A percentile compares a stretch with the other conserved stretches of the same genome.
Evolutionary conservation across 441 rosid species (phyloP).

Genomic region (Adansonia madagascariensis): DNA sequence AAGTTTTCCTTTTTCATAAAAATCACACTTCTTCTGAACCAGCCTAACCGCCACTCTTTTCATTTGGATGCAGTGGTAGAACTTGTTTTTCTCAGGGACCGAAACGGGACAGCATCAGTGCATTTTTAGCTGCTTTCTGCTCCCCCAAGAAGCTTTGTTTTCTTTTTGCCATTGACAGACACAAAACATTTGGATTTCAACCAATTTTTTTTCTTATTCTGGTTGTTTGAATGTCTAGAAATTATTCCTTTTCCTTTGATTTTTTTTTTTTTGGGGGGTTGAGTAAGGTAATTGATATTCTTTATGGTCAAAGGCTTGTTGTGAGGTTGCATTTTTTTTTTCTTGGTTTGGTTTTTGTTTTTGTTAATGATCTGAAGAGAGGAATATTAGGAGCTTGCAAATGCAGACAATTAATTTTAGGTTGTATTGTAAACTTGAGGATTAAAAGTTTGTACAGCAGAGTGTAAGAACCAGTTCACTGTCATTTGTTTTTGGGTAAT

Average conservation of each 20-base stretch:
- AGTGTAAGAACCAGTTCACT: constrained; percentile 45
- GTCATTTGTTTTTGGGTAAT: constrained; percentile 39
- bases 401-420: constrained; percentile 41
- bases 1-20: neutral
- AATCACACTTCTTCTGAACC: neutral
- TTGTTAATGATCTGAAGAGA: constrained; percentile 27
- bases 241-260: neutral
- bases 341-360: neutral
- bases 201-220: constrained; percentile 23
- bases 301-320: constrained; percentile 51
- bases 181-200: constrained; percentile 30
- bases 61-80: constrained; percentile 37
- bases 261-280: constrained; percentile 24
- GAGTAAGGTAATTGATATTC: constrained; percentile 46
- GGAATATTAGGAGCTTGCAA: constrained; percentile 40
- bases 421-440: constrained; percentile 47
- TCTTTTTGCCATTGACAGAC: constrained; percentile 40
- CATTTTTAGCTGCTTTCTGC: constrained; percentile 85
- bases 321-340: constrained; percentile 56
- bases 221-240: constrained; percentile 45
- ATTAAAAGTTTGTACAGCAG: constrained; percentile 63
- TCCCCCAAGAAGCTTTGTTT: constrained; percentile 55
- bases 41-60: constrained; percentile 26
- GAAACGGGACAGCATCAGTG: constrained; percentile 76
- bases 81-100: constrained; percentile 36